Evolutionary conservation across 2,329 filamentous ascomycete species (phyloP).

Genomic region (Chaetomium olivaceum): DNA sequence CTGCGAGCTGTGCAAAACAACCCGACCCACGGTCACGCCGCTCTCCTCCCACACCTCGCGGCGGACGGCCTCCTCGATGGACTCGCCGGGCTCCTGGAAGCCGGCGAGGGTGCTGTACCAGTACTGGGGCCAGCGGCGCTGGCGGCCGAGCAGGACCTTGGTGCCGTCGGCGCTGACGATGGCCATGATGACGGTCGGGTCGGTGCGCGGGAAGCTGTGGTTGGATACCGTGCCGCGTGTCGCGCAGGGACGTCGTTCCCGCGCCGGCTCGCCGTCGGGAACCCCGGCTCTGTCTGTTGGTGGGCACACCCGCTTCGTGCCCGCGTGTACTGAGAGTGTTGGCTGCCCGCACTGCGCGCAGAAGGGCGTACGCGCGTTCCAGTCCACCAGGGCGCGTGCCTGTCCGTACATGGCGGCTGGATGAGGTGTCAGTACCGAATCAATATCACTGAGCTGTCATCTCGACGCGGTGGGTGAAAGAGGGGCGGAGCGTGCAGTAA

Average conservation of each 20-base stretch:
- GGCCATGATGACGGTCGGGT: constrained; percentile 93
- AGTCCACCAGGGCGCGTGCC: constrained; percentile 84
- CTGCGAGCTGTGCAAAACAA: constrained; percentile 80
- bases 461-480: no score
- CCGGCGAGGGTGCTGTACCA: constrained; percentile 91
- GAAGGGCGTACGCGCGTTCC: constrained; percentile 91
- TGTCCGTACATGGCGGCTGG: constrained; percentile 88
- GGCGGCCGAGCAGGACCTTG: constrained; percentile 78
- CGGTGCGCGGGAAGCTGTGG: constrained; percentile 85
- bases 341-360: constrained; percentile 85
- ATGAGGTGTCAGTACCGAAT: not conserved
- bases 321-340: constrained; percentile 76
- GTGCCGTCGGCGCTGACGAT: constrained; percentile 79
- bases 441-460: no score
- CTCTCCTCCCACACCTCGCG: constrained; percentile 86
- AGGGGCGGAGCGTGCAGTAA: no score
- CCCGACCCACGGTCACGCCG: constrained; percentile 72
- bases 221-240: constrained; percentile 87
- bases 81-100: constrained; percentile 83
- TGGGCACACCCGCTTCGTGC: constrained; percentile 79
- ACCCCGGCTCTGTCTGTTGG: constrained; percentile 60
- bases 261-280: constrained; percentile 40
- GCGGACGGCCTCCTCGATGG: constrained; percentile 79
- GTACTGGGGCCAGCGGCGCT: constrained; percentile 76
- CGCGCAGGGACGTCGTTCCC: constrained; percentile 68